Evolutionary conservation across 108 stramenopile species (phyloP), one percentile per base, ranked within the genome.

Genomic region (Nitzschia putrida): DNA sequence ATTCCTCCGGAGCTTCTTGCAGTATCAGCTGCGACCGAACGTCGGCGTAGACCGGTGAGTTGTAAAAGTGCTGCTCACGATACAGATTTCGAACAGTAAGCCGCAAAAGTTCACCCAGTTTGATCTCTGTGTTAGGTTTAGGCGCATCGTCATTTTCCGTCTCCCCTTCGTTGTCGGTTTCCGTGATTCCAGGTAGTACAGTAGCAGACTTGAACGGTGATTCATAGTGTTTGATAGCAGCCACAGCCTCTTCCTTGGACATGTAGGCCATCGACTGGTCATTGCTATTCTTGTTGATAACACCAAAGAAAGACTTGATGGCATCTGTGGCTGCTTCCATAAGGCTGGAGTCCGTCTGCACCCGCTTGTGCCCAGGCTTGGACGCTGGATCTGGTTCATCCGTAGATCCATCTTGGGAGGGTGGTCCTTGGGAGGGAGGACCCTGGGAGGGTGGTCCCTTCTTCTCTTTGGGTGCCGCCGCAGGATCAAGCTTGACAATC

Each of bases 91-190:
- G 6, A 37, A 71, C 60, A 11, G 71, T 61, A 16, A 78, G 23
- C 11, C 64, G 49, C 23, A 78, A 52, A 2, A 78, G 64, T 21
- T 57, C 71, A 39, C 47, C 66, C 25, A 78, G 7, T 34, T 68
- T 60, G 43, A 78, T 73, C 55, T 72, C 77, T 21, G 69, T 70
- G 57, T 70, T 70, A 4, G 69, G 69, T 59, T 58, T 38, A 13
- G 53, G 63, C 5, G n/a, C n/a, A 37, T 20, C 59, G 39, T 38
- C 14, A 14, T 16, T 34, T 24, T 13, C 18, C 3, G 29, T 38
- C 29, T 16, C 38, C 14, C 10, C 38, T 40, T 60, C 39, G 2
- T 1, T 16, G 7, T 60, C 63, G 18, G n/a, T 47, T 24, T 64
- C 23, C 8, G 25, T 25, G 22, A 25, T 14, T 47, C 22, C 63